Conservation (phyloP, 257 asterid genomes). For the Gynochthodes officinalis region DNA sequence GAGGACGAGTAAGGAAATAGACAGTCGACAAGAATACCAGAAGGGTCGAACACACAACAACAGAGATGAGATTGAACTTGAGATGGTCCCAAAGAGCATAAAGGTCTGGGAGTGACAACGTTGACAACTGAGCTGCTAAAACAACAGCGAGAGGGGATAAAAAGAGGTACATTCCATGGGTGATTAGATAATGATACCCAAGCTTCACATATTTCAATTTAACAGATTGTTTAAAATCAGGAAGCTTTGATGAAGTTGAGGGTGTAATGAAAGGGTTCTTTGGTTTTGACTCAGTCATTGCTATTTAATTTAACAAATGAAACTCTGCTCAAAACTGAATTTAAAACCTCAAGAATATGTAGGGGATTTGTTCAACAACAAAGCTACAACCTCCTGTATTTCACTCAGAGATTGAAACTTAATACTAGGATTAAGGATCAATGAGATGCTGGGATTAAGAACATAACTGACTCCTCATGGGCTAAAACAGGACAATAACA, state of each 20-base stretch:
- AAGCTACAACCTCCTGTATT: neutral
- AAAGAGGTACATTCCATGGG: slow-evolving; percentile 75
- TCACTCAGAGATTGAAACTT: neutral
- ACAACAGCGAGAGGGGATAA: slow-evolving; percentile 58
- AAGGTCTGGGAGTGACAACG: slow-evolving; percentile 58
- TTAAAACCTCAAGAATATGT: neutral
- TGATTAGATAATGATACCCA: slow-evolving; percentile 72
- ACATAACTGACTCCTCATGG: neutral
- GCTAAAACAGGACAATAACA: neutral
- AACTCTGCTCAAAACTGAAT: neutral
- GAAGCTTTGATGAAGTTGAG: slow-evolving; percentile 51
- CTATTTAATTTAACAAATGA: neutral
- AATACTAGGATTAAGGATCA: neutral
- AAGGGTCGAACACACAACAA: slow-evolving; percentile 54
- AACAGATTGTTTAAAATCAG: slow-evolving; percentile 75
- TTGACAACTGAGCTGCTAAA: slow-evolving; percentile 66
- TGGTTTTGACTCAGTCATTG: slow-evolving; percentile 48
- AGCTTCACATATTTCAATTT: slow-evolving; percentile 85
- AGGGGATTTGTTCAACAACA: neutral
- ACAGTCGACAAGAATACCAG: slow-evolving; percentile 64
- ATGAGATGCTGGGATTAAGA: neutral
- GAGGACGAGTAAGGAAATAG: slow-evolving; percentile 71
- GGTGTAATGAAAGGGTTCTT: slow-evolving; percentile 42
- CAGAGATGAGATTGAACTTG: slow-evolving; percentile 60
- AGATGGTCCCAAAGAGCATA: slow-evolving; percentile 68